Percentiles rank a stretch among this genome's conserved stretches.
phyloP scores from a whole-genome alignment of 2,329 filamentous ascomycete species.

The Fusarium secorum region DNA sequence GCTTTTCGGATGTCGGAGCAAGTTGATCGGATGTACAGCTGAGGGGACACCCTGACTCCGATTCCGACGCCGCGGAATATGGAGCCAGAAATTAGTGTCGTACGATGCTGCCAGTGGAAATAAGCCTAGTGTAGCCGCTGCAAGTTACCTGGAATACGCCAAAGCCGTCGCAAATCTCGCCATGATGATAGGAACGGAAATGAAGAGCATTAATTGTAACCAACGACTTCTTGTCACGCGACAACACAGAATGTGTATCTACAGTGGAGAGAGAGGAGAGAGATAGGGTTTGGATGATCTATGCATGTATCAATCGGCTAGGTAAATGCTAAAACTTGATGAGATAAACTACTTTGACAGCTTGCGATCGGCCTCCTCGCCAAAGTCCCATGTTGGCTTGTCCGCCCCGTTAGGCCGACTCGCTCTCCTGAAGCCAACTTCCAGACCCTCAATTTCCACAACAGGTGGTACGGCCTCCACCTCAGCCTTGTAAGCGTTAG shows the following conservation, averaged over 20 bases:
- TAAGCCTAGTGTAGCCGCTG: background rate
- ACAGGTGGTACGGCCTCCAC: conserved; percentile 55
- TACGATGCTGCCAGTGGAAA: background rate
- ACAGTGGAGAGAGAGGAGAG: background rate
- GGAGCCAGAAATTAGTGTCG: background rate
- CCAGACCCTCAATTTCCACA: conserved; percentile 54
- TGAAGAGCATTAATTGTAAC: background rate
- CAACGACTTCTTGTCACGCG: background rate
- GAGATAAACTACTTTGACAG: background rate
- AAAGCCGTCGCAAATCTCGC: background rate
- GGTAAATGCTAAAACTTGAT: background rate
- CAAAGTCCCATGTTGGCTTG: conserved; percentile 62
- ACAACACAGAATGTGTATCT: background rate
- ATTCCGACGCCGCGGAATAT: conserved; percentile 11
- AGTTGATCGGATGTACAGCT: conserved; percentile 9
- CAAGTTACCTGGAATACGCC: background rate
- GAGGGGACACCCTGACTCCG: conserved; percentile 13
- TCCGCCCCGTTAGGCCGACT: conserved; percentile 64
- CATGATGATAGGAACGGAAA: background rate
- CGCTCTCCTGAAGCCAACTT: conserved; percentile 53
- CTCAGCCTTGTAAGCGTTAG: conserved; percentile 34
- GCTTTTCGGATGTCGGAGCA: conserved; percentile 23
- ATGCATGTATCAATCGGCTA: background rate
- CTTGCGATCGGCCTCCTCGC: conserved; percentile 15
- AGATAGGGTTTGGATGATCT: background rate